Evolutionary conservation across 2,329 filamentous ascomycete genomes (phyloP), one percentile per base, ranked within the genome.

Genomic region (Venturia nashicola): DNA sequence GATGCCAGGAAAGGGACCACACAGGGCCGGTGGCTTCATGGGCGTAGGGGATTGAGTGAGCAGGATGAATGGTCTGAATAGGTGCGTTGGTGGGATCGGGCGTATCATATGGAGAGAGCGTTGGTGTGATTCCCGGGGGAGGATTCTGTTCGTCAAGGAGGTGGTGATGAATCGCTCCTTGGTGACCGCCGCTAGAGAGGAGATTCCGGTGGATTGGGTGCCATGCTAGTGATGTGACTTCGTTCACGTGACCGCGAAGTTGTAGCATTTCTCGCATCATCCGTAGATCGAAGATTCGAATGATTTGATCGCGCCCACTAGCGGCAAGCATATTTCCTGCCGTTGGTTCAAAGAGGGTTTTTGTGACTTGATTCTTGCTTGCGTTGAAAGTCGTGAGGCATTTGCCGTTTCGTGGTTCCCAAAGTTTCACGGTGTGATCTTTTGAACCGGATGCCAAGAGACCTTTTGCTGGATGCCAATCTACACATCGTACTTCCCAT

Each of bases 211-310:
- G 94, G 62, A 96, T 84, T 0, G 94, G 94, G 75, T 99, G 94
- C 91, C 93, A 99, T 3, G 90, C 82, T 61, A 99, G 77, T 0
- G 91, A 95, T 14, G 91, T 93, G 66, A 99, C 90, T 68, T 97
- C 94, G 76, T 97, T 97, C 69, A 97, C 92, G 72, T 97, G 92
- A 8, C 94, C 94, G 69, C 93, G 89, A 27, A 99, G 83, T 59
- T 97, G 84, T 69, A 91, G 90, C 64, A 97, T 92, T 74, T 99
- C 94, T 67, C 94, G 89, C 94, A 99, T 97, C 89, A 96, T 96
- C 60, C 94, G 86, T 64, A 99, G 81, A 73, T 99, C 94, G 71
- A 97, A 97, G 57, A 99, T 86, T 66, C 94, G 86, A 9, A 92
- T 91, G 0, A 90, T 96, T 73, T 96, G 90, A 71, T 99, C 94